Conservation (phyloP, 148 eudicot genomes). For the Gaultheria prostrata region DNA sequence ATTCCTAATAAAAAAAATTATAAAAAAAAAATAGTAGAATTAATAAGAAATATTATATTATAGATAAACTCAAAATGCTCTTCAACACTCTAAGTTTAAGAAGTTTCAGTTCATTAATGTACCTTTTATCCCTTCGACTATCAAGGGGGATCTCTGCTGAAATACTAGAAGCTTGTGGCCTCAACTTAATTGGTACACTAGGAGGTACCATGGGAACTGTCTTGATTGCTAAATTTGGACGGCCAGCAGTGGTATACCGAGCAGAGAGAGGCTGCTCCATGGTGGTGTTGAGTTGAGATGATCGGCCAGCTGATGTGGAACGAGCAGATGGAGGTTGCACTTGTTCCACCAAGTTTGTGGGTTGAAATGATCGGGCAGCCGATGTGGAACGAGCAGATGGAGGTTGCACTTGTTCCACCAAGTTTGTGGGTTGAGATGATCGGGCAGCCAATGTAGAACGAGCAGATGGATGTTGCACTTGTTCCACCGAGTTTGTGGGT, state of each 20-base stretch:
- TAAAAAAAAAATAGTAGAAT: not conserved
- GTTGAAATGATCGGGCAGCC: too few species aligned
- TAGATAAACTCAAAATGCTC: not conserved
- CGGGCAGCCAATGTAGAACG: slow-evolving; percentile 33
- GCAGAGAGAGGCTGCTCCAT: slow-evolving; percentile 68
- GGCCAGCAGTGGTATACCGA: slow-evolving; percentile 35
- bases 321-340: too few species aligned
- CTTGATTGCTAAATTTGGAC: slow-evolving; percentile 51
- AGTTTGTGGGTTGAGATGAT: slow-evolving; percentile 23
- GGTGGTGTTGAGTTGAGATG: not conserved
- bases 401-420: too few species aligned
- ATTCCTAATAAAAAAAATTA: not conserved
- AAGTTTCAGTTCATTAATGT: slow-evolving; percentile 7
- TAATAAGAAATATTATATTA: not conserved
- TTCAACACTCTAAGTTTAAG: not conserved
- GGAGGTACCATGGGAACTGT: slow-evolving; percentile 57
- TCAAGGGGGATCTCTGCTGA: slow-evolving; percentile 35
- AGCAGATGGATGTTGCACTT: slow-evolving; percentile 33
- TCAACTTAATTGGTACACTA: slow-evolving; percentile 51
- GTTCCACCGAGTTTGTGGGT: slow-evolving; percentile 27
- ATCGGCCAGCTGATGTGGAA: too few species aligned
- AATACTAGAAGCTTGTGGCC: slow-evolving; percentile 41
- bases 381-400: too few species aligned
- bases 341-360: too few species aligned
- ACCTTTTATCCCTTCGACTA: slow-evolving; percentile 59